Base-by-base conservation (phyloP, 352 stramenopile species). In the Phytophthora litchii region DNA sequence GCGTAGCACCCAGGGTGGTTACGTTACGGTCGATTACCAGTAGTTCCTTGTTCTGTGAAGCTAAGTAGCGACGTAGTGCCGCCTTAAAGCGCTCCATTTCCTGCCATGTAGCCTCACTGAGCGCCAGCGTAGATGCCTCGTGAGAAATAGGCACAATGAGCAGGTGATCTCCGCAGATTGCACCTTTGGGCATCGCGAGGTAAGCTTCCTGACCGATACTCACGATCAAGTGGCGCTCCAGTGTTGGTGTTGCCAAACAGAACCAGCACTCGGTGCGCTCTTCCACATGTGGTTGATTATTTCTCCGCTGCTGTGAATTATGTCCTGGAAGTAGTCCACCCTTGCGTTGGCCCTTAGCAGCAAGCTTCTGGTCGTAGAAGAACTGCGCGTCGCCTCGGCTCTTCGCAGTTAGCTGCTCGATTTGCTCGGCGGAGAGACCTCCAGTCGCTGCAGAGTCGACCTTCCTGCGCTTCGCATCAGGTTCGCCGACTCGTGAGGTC, bases 191-290 rank as follows among this genome's bases (percentile, higher is more conserved):
- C 72, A 94, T 86, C 9, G 84, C 84, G 23, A 94, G 61, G 56
- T 94, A 94, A 13, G 80, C 80, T 48, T 92, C 78, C 50, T 88
- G 67, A 7, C 84, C 84, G 52, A 94, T 94, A 48, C 80, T 90
- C 31, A 91, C 83, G 49, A 94, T 91, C 58, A 94, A 70, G 50
- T 94, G 85, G 11, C 80, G 84, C 64, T 92, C 85, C 0, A 94
- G 63, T 17, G 73, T 86, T 4, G 85, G 85, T 12, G 85, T 94
- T 8, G 85, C 78, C 16, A 94, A 65, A 43, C 85, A 94, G 54
- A 94, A 94, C 85, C 85, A 94, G 74, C 85, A 94, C 65, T 94
- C 85, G 9, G 64, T 76, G n/a, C 85, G 85, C 10, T 89, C 69
- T 1, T 76, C 70, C 1, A 91, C 69, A 10, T 43, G 57, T 17